Evolutionary conservation across 2,329 filamentous ascomycete genomes (phyloP), one percentile per base, ranked within the genome.

Genomic region (Drechslerella dactyloides): DNA sequence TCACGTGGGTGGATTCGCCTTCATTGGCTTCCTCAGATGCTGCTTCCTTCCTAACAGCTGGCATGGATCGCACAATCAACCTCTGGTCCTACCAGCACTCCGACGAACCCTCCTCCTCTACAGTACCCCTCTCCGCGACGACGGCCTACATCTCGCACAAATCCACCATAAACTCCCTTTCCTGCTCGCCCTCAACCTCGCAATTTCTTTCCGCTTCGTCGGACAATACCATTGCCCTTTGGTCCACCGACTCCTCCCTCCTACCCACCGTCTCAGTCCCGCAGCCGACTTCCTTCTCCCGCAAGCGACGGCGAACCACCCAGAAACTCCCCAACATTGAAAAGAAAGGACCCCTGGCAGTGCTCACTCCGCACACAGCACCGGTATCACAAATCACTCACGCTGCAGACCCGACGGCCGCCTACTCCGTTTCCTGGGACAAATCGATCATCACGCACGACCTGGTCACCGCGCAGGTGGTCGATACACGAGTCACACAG

Each of bases 401-500:
- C 82, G 91, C 96, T 80, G 89, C 89, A 2, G 93, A 97, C 80
- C 81, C 87, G 10, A 96, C 91, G 13, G 91, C 97, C 44, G 93
- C 90, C 52, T 97, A 99, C 83, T 93, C 91, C 0, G 87, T 88
- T 21, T 96, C 92, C 17, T 90, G 90, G 82, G 96, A 99, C 82
- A 93, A 96, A 83, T 90, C 90, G 0, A 83, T 97, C 76, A 89
- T 89, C 74, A 97, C 94, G 0, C 90, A 96, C 82, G 94, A 99
- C 82, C 84, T 99, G 52, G 88, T 92, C 0, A 97, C 93, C 0
- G 84, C 86, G 61, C 82, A 84, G 27, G 85, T 90, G 69, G 91
- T 97, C 46, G 90, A 91, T 78, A 91, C 90, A 2, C 85, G 94
- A 64, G 90, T 90, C 0, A 94, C 92, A 0, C 87, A 90, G 64